Evolutionary conservation across 2,329 filamentous ascomycete genomes (phyloP).

Genomic region (Elsinoe fawcettii): DNA sequence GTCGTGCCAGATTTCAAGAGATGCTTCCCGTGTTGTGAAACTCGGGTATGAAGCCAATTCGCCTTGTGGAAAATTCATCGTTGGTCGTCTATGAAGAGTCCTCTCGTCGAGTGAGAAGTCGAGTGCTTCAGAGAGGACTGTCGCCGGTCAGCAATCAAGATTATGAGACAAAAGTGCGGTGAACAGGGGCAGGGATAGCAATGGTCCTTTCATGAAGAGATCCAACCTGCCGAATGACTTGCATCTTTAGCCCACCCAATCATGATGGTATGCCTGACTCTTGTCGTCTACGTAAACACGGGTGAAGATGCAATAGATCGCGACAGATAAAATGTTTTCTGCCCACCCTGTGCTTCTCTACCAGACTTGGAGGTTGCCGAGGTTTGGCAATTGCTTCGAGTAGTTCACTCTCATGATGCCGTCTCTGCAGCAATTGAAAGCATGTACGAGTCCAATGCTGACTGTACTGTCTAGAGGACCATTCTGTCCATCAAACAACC

Average conservation of each 20-base stretch:
- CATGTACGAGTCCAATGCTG: not conserved
- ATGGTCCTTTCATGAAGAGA: not conserved
- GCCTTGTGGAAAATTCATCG: not conserved
- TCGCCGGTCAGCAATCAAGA: not conserved
- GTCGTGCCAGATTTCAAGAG: not conserved
- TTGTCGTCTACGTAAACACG: not conserved
- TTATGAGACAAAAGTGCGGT: not conserved
- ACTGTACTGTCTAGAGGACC: not conserved
- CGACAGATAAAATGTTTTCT: not conserved
- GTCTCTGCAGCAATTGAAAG: not conserved
- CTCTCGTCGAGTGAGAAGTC: not conserved
- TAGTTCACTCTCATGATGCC: not conserved
- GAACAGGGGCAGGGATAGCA: not conserved
- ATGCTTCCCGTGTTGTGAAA: not conserved
- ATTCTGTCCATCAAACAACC: not conserved
- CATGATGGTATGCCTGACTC: not conserved
- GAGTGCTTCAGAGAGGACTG: not conserved
- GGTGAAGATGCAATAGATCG: slow-evolving; percentile 1
- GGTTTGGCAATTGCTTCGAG: not conserved
- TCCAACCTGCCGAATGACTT: slow-evolving; percentile 12
- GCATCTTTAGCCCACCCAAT: not conserved
- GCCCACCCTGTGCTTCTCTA: not conserved
- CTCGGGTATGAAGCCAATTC: slow-evolving; percentile 4
- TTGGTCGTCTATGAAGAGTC: not conserved
- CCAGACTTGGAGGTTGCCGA: not conserved